Base-by-base conservation (phyloP, 202 grass and related monocot species). In the Alloteropsis angusta region DNA sequence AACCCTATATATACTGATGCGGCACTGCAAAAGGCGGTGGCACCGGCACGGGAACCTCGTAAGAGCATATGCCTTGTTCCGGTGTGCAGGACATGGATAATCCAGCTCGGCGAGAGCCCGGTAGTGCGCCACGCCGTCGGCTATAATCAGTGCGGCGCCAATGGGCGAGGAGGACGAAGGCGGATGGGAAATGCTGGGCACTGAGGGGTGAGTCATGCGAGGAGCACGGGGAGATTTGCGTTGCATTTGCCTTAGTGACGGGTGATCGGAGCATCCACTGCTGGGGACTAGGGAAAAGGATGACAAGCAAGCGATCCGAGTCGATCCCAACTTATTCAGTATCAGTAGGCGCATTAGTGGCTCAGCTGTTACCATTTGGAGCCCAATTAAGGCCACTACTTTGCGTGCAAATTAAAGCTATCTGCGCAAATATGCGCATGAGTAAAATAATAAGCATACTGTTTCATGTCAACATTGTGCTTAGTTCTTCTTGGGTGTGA, bases 221-320 rank as follows among this genome's bases (percentile, higher is more conserved):
- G 75, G 19, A 46, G 62, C 62, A 79, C 3, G 47, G 42, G 14
- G 8, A 18, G n/a, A n/a, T n/a, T n/a, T n/a, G n/a, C n/a, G n/a
- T 17, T 48, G 46, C 7, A 75, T 17, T 36, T 26, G 13, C 26
- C 18, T 81, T 49, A 74, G 87, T 85, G 82, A 81, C 19, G 65
- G 66, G 3, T 89, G 87, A 89, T 72, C 72, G 0, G 58, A 68
- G 72, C 34, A 89, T 89, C 82, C 87, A 89, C 87, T 85, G n/a
- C 77, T 36, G 80, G 36, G 57, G 17, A 22, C 18, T 23, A 23
- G 9, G 14, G 49, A n/a, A 76, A 81, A 81, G 67, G 77, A 84
- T 16, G 82, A 66, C 61, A 68, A 57, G 11, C 15, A 34, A 56
- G 15, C 15, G 22, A 81, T 85, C 82, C 17, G 82, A 85, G 72